Evolutionary conservation across 495 filamentous ascomycete genomes (phyloP), one percentile per base, ranked within the genome.

Genomic region (Trichoderma reesei): DNA sequence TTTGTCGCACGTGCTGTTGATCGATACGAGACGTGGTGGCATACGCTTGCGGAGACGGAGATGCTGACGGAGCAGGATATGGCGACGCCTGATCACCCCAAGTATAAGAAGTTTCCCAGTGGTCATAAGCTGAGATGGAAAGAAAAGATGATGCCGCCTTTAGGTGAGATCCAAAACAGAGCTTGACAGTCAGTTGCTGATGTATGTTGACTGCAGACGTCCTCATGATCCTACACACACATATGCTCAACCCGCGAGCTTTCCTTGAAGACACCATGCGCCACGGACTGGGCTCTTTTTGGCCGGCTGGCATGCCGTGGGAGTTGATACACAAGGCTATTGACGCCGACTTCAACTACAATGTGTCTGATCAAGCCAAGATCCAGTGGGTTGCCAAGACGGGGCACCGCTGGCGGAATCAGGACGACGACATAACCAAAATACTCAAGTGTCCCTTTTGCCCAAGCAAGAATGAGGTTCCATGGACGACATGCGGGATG

Each of bases 221-320:
- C 1, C 71, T 92, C 33, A 89, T 92, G 86, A 86, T 91, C 4
- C 90, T 86, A 86, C 89, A 92, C 74, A 74, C 85, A 4, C 86
- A 87, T 67, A 81, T 89, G 81, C 80, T 92, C 6, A 90, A 90
- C 64, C 88, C 89, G 8, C 72, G 85, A 26, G 71, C 72, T 60
- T 91, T 83, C 67, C 78, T 88, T 8, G 88, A 90, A 36, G 88
- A 90, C 68, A 88, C 86, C 64, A 67, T 88, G 37, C 75, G 88
- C 37, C 72, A 78, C 31, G 80, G 77, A 1, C 73, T 81, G 60
- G 78, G 80, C 66, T 67, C 69, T 31, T 71, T 88, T 33, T 88
- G 85, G 80, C 71, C 71, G 3, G 77, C 80, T 7, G 79, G 80
- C 3, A 79, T 91, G 36, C 88, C 88, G 4, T 90, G 86, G 86